Evolutionary conservation across 169 alveolate genomes (phyloP).

Genomic region (Eimeria brunetti): DNA sequence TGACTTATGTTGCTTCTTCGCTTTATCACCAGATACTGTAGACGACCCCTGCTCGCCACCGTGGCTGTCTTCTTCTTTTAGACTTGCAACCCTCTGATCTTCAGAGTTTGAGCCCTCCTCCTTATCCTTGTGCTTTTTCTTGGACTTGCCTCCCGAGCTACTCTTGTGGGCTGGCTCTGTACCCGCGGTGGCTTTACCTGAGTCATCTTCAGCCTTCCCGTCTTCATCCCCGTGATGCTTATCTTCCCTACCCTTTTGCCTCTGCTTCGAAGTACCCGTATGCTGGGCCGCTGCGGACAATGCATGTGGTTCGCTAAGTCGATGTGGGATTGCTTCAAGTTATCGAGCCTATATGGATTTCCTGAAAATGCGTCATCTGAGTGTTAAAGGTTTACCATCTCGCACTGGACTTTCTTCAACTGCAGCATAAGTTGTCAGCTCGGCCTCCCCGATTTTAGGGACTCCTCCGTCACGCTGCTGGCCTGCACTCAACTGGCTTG

Average conservation of each 20-base stretch:
- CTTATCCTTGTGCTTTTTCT: constrained; percentile 53
- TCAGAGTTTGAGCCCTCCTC: background rate
- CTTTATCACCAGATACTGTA: background rate
- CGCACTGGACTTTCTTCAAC: background rate
- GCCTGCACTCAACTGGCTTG: background rate
- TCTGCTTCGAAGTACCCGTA: background rate
- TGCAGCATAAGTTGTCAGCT: background rate
- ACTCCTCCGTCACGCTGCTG: background rate
- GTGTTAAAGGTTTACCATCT: background rate
- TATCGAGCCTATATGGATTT: background rate
- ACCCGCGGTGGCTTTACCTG: background rate
- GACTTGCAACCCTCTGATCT: background rate
- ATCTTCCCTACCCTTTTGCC: background rate
- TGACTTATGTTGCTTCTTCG: constrained; percentile 48
- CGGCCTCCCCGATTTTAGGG: background rate
- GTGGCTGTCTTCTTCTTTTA: constrained; percentile 2
- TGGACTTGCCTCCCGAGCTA: constrained; percentile 11
- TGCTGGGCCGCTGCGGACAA: constrained; percentile 6
- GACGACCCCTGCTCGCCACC: constrained; percentile 8
- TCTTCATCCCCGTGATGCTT: background rate
- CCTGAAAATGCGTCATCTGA: background rate
- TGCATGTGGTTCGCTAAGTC: background rate
- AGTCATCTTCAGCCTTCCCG: background rate
- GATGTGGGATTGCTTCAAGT: background rate
- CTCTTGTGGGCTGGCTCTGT: background rate